These are phyloP conservation scores for Schwanniomyces polymorphus DNA, from an alignment of 805 yeast genomes.

Conservation along the genomic window DNA sequence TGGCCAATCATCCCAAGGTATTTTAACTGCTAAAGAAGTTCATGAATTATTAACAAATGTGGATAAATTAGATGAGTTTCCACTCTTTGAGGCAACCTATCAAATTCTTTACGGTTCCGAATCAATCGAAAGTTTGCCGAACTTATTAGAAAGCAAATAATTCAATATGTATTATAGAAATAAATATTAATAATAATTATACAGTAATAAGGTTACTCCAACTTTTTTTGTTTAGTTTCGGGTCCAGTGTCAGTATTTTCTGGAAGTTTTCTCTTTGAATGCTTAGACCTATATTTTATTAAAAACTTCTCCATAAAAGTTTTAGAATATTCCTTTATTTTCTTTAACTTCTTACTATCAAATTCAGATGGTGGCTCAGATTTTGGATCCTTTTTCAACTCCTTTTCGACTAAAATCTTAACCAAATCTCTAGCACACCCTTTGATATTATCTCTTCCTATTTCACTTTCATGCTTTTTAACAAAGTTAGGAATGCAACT, in stretches of 20 bases:
- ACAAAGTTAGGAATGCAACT: conserved; percentile 75
- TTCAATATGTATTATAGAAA: background rate
- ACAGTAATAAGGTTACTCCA: background rate
- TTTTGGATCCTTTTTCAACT: conserved; percentile 43
- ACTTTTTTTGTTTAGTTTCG: background rate
- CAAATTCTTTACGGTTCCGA: conserved; percentile 76
- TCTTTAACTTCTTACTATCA: conserved; percentile 62
- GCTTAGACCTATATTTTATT: conserved; percentile 45
- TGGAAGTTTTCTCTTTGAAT: conserved; percentile 14
- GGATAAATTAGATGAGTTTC: conserved; percentile 66
- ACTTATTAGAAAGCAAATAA: conserved; percentile 48
- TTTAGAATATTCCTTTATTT: conserved; percentile 64
- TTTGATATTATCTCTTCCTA: conserved; percentile 75
- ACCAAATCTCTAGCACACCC: conserved; percentile 79
- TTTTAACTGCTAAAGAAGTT: conserved; percentile 87
- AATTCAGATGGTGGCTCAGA: conserved; percentile 54
- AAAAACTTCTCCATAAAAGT: conserved; percentile 68
- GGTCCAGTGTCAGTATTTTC: background rate
- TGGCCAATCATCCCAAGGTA: conserved; percentile 97
- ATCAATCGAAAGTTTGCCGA: conserved; percentile 74
- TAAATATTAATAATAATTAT: background rate
- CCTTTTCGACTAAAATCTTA: conserved; percentile 66
- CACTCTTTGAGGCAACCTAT: conserved; percentile 77
- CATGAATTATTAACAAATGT: conserved; percentile 70
- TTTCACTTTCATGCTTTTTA: conserved; percentile 59